Evolutionary conservation across 345 rosid species (phyloP), one percentile per base, ranked within the genome.

Genomic region (Erysimum cheiranthoides): DNA sequence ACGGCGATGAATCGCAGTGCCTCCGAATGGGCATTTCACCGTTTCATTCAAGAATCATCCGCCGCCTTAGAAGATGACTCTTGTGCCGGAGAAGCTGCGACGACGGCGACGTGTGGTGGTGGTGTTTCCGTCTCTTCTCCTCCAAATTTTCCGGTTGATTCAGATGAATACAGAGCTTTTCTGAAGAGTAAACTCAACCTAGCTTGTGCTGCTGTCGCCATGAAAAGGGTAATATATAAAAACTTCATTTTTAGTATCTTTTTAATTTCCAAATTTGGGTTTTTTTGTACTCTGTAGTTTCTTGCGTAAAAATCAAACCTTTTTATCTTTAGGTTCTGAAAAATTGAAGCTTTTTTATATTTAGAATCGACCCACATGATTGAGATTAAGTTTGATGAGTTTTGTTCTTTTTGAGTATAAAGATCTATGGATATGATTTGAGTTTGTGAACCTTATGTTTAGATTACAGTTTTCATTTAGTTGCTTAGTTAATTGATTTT

Each of bases 1-100:
- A 35, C 76, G 12, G 71, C 39, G 27, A 85, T 84, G 85, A 84
- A 77, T 67, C 86, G 93, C 5, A 95, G 96, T 74, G 79, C 73
- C 12, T 90, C 98, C 1, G 96, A 89, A 50, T 89, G 98, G 96
- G 96, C 93, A 54, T 81, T 95, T 12, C 90, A 89, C 66, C 84
- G 81, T 9, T 86, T 86, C 81, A 80, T 92, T 4, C 87, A 78
- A 45, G 93, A 88, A 60, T 74, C 85, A n/a, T 63, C 75, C 67
- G 50, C 79, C 73, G 68, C 54, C 50, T 0, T 21, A 21, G 56
- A 58, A 11, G 70, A 31, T 27, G 79, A 18, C 39, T 21, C 56
- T 21, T 12, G 32, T 32, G 10, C 70, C 45, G 78, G 61, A 21
- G 73, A 68, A 36, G 25, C 35, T 16, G 4, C 62, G 87, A 86